Conservation (phyloP, 495 filamentous ascomycete genomes). For the Hypoxylon lienhwacheense region DNA sequence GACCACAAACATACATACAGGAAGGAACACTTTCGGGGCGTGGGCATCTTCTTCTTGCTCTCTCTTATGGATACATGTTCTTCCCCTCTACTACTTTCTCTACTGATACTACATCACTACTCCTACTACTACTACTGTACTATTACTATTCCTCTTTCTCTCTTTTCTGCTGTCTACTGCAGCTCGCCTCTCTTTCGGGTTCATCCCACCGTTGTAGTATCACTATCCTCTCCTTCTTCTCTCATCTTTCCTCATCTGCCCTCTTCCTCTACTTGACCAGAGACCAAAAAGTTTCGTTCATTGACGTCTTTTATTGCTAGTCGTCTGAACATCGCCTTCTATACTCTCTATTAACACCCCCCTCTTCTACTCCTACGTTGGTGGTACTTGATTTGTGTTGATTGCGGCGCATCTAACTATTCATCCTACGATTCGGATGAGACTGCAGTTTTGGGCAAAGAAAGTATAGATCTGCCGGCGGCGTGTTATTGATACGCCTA, state of each 20-base stretch:
- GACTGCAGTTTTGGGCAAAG: conserved; percentile 30
- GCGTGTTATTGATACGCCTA: conserved; percentile 21
- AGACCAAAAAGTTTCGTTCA: conserved; percentile 22
- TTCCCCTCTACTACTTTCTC: too few species aligned
- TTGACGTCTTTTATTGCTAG: conserved; percentile 21
- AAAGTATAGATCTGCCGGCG: conserved; percentile 12
- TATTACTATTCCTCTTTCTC: not conserved
- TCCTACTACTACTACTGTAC: not conserved
- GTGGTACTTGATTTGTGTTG: conserved; percentile 7
- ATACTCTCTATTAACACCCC: conserved; percentile 13
- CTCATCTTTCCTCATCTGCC: conserved; percentile 23
- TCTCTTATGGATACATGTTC: too few species aligned
- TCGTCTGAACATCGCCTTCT: conserved; percentile 10
- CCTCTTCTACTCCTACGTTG: conserved; percentile 6
- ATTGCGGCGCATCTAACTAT: conserved; percentile 25
- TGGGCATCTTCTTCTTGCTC: too few species aligned
- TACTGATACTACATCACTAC: not conserved
- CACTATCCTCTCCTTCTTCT: too few species aligned
- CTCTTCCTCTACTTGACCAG: conserved; percentile 18
- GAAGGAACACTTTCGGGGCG: too few species aligned
- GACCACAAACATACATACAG: too few species aligned
- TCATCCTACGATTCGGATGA: conserved; percentile 18
- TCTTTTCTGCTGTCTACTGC: conserved; percentile 3
- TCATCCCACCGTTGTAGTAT: conserved; percentile 21
- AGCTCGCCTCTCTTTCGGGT: conserved; percentile 31